phyloP scores from a whole-genome alignment of 768 basidiomycete genomes.

The Suillus weaverae region DNA sequence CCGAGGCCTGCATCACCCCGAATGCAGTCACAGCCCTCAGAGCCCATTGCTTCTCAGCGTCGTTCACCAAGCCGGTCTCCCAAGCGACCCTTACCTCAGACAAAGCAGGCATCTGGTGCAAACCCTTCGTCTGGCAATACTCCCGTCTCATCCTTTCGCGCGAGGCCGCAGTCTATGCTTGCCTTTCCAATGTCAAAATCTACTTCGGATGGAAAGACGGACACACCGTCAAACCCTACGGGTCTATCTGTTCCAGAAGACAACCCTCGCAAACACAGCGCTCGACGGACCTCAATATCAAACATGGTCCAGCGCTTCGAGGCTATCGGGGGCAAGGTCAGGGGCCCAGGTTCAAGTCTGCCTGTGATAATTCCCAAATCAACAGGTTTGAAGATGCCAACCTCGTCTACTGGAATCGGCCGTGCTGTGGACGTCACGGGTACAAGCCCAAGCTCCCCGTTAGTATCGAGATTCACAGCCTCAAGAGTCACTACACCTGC shows the following conservation, averaged over 20 bases:
- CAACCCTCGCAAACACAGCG: conserved; percentile 36
- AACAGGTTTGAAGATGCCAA: conserved; percentile 21
- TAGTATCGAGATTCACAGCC: conserved; percentile 22
- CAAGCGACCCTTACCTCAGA: conserved; percentile 28
- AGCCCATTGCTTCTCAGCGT: conserved; percentile 9
- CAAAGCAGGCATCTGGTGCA: conserved; percentile 31
- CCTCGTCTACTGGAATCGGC: conserved; percentile 19
- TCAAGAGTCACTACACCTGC: conserved; percentile 18
- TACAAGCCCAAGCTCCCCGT: conserved; percentile 23
- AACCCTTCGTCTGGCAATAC: conserved; percentile 21
- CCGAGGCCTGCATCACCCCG: conserved; percentile 24
- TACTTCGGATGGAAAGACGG: conserved; percentile 40
- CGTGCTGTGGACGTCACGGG: conserved; percentile 20
- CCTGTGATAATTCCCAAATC: conserved; percentile 36
- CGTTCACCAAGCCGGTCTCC: conserved; percentile 33
- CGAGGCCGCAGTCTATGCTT: conserved; percentile 83
- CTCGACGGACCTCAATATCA: conserved; percentile 75
- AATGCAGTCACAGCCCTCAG: conserved; percentile 19
- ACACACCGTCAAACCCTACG: conserved; percentile 29
- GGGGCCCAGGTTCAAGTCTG: conserved; percentile 28
- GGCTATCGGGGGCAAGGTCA: conserved; percentile 50
- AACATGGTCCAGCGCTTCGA: conserved; percentile 87
- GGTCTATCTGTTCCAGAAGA: conserved; percentile 50
- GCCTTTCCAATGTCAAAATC: conserved; percentile 53
- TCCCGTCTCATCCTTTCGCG: conserved; percentile 41